Evolutionary conservation across 1,139 yeast species (phyloP).

Genomic region (Diutina neorugosa): DNA sequence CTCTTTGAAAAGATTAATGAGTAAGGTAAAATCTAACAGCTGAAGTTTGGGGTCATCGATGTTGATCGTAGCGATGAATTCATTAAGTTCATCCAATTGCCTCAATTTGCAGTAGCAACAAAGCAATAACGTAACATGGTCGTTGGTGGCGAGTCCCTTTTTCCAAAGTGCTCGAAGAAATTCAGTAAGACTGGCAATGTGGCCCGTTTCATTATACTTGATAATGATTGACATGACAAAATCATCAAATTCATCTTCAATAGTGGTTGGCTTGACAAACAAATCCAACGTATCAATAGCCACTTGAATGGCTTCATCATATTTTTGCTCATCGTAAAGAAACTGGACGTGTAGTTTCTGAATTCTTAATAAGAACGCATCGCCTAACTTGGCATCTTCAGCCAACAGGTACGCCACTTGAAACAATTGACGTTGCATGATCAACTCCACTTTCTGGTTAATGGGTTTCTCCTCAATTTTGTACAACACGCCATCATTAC

Average conservation of each 20-base stretch:
- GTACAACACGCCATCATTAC: conserved; percentile 68
- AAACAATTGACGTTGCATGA: conserved; percentile 60
- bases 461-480: conserved; percentile 56
- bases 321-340: conserved; percentile 54
- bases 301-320: conserved; percentile 56
- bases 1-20: conserved; percentile 66
- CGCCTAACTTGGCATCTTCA: conserved; percentile 27
- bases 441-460: conserved; percentile 55
- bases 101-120: conserved; percentile 79
- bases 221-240: conserved; percentile 72
- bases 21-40: conserved; percentile 56
- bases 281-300: conserved; percentile 36
- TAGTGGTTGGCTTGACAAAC: conserved; percentile 8
- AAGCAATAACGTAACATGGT: conserved; percentile 71
- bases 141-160: conserved; percentile 44
- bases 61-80: conserved; percentile 39
- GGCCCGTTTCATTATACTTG: conserved; percentile 76
- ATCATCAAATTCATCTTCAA: conserved; percentile 21
- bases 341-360: conserved; percentile 61
- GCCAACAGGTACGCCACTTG: conserved; percentile 68
- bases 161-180: conserved; percentile 52
- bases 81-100: conserved; percentile 42
- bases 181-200: conserved; percentile 49
- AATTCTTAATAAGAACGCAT: conserved; percentile 33
- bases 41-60: conserved; percentile 15